phyloP scores from a whole-genome alignment of 2,329 filamentous ascomycete genomes.

The Purpureocillium lavendulum region DNA sequence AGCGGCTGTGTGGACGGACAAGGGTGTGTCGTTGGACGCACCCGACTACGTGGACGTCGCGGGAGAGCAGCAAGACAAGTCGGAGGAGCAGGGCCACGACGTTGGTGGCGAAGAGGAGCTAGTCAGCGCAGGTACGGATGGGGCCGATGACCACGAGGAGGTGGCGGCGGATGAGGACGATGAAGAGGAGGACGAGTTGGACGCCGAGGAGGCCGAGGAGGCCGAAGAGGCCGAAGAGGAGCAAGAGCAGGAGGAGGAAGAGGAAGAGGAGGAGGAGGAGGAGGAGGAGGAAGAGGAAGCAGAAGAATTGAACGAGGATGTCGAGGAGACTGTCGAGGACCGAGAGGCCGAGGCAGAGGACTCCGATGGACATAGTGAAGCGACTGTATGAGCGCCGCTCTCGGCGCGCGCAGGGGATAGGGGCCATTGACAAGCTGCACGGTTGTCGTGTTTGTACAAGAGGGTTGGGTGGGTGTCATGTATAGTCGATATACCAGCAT shows the following conservation, averaged over 20 bases:
- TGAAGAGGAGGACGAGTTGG: background rate
- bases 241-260: too few species aligned
- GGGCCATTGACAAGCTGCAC: too few species aligned
- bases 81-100: slow-evolving; percentile 8
- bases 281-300: slow-evolving; percentile 28
- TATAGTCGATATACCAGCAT: too few species aligned
- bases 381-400: too few species aligned
- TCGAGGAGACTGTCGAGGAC: too few species aligned
- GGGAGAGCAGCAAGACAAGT: slow-evolving; percentile 5
- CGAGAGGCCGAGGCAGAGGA: too few species aligned
- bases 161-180: background rate
- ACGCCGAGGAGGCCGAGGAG: slow-evolving; percentile 33
- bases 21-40: slow-evolving; percentile 38
- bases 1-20: slow-evolving; percentile 51
- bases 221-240: too few species aligned
- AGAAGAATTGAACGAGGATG: slow-evolving; percentile 51
- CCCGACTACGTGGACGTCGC: slow-evolving; percentile 29
- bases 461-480: too few species aligned
- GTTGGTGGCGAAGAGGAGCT: slow-evolving; percentile 10
- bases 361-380: too few species aligned
- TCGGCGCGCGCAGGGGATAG: too few species aligned
- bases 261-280: slow-evolving; percentile 59
- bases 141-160: background rate
- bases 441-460: too few species aligned
- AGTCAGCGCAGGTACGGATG: background rate